Evolutionary conservation across 192 early-diverging fungal species (phyloP).

Genomic region (Mortierella antarctica): DNA sequence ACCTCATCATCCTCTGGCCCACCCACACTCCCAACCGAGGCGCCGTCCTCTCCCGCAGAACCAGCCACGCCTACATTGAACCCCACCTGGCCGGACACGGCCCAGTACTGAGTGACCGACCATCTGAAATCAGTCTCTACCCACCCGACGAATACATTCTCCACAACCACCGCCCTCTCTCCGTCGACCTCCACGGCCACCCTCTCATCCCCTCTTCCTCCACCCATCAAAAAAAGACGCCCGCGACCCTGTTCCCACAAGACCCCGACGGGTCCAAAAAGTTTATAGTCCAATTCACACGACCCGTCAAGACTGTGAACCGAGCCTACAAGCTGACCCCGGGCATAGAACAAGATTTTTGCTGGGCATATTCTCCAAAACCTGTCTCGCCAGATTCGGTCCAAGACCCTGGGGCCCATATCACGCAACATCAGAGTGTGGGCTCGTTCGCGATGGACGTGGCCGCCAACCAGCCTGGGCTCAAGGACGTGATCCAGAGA

Average conservation of each 20-base stretch:
- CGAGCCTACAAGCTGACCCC: conserved; percentile 35
- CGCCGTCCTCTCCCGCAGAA: conserved; percentile 32
- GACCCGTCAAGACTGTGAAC: conserved; percentile 30
- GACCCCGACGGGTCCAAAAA: neutral
- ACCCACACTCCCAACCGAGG: conserved; percentile 18
- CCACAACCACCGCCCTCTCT: conserved; percentile 12
- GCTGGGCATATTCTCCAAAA: conserved; percentile 48
- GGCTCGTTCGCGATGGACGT: conserved; percentile 52
- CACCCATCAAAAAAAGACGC: too few species aligned
- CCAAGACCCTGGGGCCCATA: conserved; percentile 33
- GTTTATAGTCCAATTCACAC: conserved; percentile 49
- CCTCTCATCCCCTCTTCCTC: neutral
- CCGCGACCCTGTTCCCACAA: conserved; percentile 21
- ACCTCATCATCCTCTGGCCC: conserved; percentile 45
- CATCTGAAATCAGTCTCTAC: conserved; percentile 15
- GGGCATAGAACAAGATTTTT: conserved; percentile 43
- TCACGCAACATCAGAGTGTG: conserved; percentile 27
- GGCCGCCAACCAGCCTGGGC: conserved; percentile 30
- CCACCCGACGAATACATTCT: conserved; percentile 32
- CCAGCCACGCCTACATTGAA: conserved; percentile 45
- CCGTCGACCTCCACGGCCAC: neutral
- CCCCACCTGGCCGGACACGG: conserved; percentile 12
- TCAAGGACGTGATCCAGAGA: conserved; percentile 17
- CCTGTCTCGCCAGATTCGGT: conserved; percentile 38
- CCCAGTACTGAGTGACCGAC: neutral